Evolutionary conservation across 2,329 filamentous ascomycete species (phyloP).

Genomic region (Waltergamsia citrina): DNA sequence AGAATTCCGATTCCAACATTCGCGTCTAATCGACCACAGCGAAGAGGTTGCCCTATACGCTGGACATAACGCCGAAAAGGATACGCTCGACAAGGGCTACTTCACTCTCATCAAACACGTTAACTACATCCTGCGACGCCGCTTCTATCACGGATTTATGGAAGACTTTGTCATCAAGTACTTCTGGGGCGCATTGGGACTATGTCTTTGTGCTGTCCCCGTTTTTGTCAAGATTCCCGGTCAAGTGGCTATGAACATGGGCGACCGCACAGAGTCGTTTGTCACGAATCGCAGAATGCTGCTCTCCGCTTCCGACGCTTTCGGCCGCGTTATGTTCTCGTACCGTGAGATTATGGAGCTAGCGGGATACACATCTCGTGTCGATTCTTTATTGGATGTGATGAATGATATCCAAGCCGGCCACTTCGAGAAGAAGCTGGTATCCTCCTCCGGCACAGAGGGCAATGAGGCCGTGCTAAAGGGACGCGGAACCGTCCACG

Average conservation of each 20-base stretch:
- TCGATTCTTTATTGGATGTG: slow-evolving; percentile 80
- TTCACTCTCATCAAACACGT: slow-evolving; percentile 99
- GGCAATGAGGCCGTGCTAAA: slow-evolving; percentile 75
- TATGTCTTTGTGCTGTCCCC: slow-evolving; percentile 86
- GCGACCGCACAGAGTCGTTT: slow-evolving; percentile 66
- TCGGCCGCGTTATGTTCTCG: slow-evolving; percentile 93
- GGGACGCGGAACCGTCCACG: slow-evolving; percentile 71
- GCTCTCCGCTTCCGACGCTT: slow-evolving; percentile 87
- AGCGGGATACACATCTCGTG: slow-evolving; percentile 88
- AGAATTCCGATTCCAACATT: slow-evolving; percentile 94
- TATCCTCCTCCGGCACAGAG: slow-evolving; percentile 76
- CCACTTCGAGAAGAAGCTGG: slow-evolving; percentile 91
- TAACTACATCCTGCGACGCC: slow-evolving; percentile 81
- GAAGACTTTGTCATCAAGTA: slow-evolving; percentile 99
- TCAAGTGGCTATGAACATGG: slow-evolving; percentile 53
- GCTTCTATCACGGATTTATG: slow-evolving; percentile 98
- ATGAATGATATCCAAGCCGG: slow-evolving; percentile 89
- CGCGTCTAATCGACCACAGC: slow-evolving; percentile 86
- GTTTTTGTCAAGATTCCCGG: slow-evolving; percentile 92
- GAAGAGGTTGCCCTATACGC: slow-evolving; percentile 91
- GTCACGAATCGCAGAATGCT: slow-evolving; percentile 91
- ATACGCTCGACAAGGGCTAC: slow-evolving; percentile 94
- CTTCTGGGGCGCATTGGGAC: slow-evolving; percentile 90
- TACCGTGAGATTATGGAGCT: slow-evolving; percentile 97
- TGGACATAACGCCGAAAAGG: slow-evolving; percentile 90